A percentile compares a stretch with the other conserved stretches of the same genome.
Evolutionary conservation across 2,329 filamentous ascomycete genomes (phyloP).

Genomic region (Fusarium albidum): DNA sequence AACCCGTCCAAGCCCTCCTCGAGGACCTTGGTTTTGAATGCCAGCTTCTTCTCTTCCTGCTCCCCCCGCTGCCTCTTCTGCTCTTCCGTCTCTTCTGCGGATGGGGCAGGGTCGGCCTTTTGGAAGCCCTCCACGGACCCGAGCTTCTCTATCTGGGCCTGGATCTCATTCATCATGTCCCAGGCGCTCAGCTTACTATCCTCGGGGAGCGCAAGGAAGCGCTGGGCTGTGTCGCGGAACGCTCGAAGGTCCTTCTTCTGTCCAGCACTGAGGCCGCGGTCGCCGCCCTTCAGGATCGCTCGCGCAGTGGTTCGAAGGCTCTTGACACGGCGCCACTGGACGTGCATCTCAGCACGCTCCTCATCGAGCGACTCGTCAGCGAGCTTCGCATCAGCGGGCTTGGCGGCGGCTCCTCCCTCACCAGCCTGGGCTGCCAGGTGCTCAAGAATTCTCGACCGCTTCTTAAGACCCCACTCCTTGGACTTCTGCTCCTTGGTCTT

Average conservation of each 20-base stretch:
- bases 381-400: slow-evolving; percentile 27
- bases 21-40: slow-evolving; percentile 44
- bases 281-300: slow-evolving; percentile 52
- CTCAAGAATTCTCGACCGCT: slow-evolving; percentile 28
- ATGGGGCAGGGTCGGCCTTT: slow-evolving; percentile 36
- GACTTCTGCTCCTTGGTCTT: slow-evolving; percentile 40
- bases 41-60: slow-evolving; percentile 27
- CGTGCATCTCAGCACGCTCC: slow-evolving; percentile 37
- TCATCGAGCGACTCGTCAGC: slow-evolving; percentile 26
- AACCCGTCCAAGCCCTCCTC: slow-evolving; percentile 47
- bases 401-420: slow-evolving; percentile 33
- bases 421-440: slow-evolving; percentile 25
- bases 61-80: slow-evolving; percentile 28
- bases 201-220: slow-evolving; percentile 59
- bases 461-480: slow-evolving; percentile 31
- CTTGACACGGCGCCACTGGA: slow-evolving; percentile 33
- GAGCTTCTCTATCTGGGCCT: slow-evolving; percentile 45
- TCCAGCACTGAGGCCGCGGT: slow-evolving; percentile 66
- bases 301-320: slow-evolving; percentile 44
- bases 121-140: slow-evolving; percentile 44
- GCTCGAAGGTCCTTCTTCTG: slow-evolving; percentile 78
- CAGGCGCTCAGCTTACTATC: slow-evolving; percentile 40
- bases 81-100: slow-evolving; percentile 27
- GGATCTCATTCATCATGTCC: slow-evolving; percentile 45
- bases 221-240: slow-evolving; percentile 73